Evolutionary conservation across 2,329 filamentous ascomycete species (phyloP).

Genomic region (Simplicillium aogashimaense): DNA sequence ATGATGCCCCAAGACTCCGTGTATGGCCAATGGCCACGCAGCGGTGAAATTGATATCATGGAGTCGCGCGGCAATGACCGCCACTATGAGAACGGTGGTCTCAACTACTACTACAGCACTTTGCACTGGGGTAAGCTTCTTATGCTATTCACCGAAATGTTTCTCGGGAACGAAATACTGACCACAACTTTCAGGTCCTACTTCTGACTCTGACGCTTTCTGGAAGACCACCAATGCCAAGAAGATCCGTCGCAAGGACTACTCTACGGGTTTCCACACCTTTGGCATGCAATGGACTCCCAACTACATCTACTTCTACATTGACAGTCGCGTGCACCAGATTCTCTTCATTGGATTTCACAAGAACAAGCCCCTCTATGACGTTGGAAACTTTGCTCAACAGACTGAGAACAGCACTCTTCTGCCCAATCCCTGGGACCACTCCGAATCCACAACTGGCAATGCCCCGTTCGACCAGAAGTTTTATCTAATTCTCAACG

Average conservation of each 20-base stretch:
- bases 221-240: conserved; percentile 22
- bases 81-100: conserved; percentile 28
- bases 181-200: conserved; percentile 10
- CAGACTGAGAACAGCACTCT: conserved; percentile 28
- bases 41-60: conserved; percentile 44
- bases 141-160: not conserved
- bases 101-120: conserved; percentile 30
- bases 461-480: conserved; percentile 41
- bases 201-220: conserved; percentile 18
- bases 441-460: conserved; percentile 20
- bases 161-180: not conserved
- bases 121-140: conserved; percentile 33
- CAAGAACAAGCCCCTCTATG: conserved; percentile 23
- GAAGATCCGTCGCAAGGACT: conserved; percentile 24
- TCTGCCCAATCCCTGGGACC: conserved; percentile 32
- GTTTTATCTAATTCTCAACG: conserved; percentile 41
- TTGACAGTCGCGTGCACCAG: conserved; percentile 32
- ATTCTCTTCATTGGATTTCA: conserved; percentile 27
- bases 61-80: conserved; percentile 36
- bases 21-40: conserved; percentile 40
- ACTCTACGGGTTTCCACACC: conserved; percentile 34
- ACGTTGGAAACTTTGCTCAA: conserved; percentile 29
- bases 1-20: conserved; percentile 38
- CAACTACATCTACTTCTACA: conserved; percentile 42
- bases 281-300: conserved; percentile 43